These are phyloP conservation scores for Aspergillus baeticus DNA, from an alignment of 495 filamentous ascomycete genomes.

Conservation along the genomic window DNA sequence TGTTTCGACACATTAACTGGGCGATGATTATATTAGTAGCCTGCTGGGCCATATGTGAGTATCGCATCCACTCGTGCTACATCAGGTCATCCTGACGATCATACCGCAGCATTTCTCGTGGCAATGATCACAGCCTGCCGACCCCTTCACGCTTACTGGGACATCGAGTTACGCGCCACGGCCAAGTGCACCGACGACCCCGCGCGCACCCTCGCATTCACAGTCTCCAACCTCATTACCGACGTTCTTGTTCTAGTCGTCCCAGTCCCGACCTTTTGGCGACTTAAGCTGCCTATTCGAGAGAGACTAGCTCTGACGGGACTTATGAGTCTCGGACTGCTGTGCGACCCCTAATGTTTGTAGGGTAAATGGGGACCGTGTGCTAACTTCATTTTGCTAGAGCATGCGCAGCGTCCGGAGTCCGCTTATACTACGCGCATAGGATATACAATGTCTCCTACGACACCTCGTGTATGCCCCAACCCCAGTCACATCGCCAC, in stretches of 20 bases:
- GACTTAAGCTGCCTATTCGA: no score
- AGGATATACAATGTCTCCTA: constrained; percentile 5
- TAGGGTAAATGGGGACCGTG: no score
- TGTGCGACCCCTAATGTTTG: no score
- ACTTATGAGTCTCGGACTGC: no score
- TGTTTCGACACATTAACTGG: neutral
- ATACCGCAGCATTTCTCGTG: neutral
- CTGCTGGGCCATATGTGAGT: constrained; percentile 3
- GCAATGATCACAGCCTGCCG: neutral
- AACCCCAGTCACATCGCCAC: no score
- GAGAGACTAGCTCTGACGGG: no score
- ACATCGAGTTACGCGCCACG: neutral
- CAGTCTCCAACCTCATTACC: neutral
- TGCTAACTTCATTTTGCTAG: neutral
- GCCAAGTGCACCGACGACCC: neutral
- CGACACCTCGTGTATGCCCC: neutral
- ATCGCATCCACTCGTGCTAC: neutral
- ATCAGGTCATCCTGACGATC: neutral
- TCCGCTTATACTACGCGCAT: constrained; percentile 2
- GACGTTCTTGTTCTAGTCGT: neutral
- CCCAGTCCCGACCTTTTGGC: neutral
- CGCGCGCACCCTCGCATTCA: neutral
- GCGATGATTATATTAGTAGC: neutral
- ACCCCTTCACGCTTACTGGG: constrained; percentile 8
- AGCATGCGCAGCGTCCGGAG: constrained; percentile 3